Evolutionary conservation across 176 grass and related monocot genomes (phyloP), one percentile per base, ranked within the genome.

Genomic region (Oryza longistaminata): DNA sequence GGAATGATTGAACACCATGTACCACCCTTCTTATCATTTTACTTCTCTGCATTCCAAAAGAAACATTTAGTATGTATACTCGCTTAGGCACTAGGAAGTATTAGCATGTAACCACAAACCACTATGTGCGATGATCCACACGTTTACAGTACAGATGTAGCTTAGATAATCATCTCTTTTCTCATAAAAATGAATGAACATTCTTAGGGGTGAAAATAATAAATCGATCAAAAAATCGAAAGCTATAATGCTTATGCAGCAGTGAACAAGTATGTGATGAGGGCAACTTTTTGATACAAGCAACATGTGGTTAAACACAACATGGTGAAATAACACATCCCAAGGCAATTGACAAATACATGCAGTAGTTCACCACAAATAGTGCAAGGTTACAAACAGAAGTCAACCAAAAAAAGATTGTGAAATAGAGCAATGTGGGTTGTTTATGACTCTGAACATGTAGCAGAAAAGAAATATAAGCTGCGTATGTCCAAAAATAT

Each of bases 1-100:
- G 78, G 44, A 98, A 70, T 8, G 93, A 95, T 75, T 81, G 80
- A 66, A 95, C 80, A n/a, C 91, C 89, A 50, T 82, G 88, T 25
- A 68, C 64, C 67, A 98, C 60, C 89, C 95, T 95, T 61, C 40
- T 90, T 73, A 91, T 91, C 85, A 93, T 83, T 53, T 84, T 90
- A 80, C 48, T 90, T 81, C 92, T 93, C 95, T 98, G 93, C 80
- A 89, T 33, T 39, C 66, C 1, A 66, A 62, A 84, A 42, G 34
- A 53, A 85, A 52, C 21, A 22, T 72, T 81, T 40, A 91, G 25
- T 69, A 49, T 45, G 2, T 66, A 65, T 29, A 66, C 53, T 21
- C 24, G 8, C 3, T 71, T 64, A 15, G 39, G 29, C 19, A 29
- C 42, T 37, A 79, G 1, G 50, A 16, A 49, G 17, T 55, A 58